Evolutionary conservation across 2,329 filamentous ascomycete species (phyloP).

Genomic region (Mariannaea sp.): DNA sequence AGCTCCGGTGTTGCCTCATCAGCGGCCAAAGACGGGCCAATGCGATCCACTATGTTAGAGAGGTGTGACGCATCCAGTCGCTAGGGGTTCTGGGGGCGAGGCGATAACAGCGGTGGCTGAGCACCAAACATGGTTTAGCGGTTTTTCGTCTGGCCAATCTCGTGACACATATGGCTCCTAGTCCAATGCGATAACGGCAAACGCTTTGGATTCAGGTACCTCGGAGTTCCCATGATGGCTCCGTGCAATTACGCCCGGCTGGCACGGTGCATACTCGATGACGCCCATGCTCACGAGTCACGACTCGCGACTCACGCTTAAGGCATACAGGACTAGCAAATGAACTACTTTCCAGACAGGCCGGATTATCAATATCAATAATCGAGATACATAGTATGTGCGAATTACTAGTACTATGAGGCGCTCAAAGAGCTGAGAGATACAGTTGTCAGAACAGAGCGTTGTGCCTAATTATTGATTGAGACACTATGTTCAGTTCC

Average conservation of each 20-base stretch:
- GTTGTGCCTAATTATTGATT: slow-evolving; percentile 9
- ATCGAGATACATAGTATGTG: too few relatives aligned
- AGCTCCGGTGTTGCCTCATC: slow-evolving; percentile 43
- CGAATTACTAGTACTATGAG: not conserved
- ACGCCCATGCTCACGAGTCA: slow-evolving; percentile 23
- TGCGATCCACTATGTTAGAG: slow-evolving; percentile 21
- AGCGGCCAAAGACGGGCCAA: slow-evolving; percentile 35
- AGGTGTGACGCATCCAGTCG: slow-evolving; percentile 44
- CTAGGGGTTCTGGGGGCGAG: slow-evolving; percentile 28
- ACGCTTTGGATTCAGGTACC: slow-evolving; percentile 28
- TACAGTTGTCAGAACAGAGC: slow-evolving; percentile 12
- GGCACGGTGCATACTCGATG: slow-evolving; percentile 23
- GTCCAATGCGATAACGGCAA: slow-evolving; percentile 44
- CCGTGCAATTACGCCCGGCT: slow-evolving; percentile 22
- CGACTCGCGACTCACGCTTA: slow-evolving; percentile 20
- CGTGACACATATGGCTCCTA: slow-evolving; percentile 36
- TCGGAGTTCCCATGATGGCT: slow-evolving; percentile 33
- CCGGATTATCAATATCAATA: too few relatives aligned
- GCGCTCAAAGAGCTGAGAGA: not conserved
- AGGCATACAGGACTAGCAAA: slow-evolving; percentile 14
- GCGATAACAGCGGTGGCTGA: slow-evolving; percentile 41
- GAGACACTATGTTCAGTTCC: not conserved
- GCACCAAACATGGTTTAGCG: slow-evolving; percentile 31
- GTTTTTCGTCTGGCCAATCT: slow-evolving; percentile 27
- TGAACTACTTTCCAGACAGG: slow-evolving; percentile 4